Evolutionary conservation across 225 moss, liverwort and hornwort genomes (phyloP).

Genomic region (Climacium dendroides): DNA sequence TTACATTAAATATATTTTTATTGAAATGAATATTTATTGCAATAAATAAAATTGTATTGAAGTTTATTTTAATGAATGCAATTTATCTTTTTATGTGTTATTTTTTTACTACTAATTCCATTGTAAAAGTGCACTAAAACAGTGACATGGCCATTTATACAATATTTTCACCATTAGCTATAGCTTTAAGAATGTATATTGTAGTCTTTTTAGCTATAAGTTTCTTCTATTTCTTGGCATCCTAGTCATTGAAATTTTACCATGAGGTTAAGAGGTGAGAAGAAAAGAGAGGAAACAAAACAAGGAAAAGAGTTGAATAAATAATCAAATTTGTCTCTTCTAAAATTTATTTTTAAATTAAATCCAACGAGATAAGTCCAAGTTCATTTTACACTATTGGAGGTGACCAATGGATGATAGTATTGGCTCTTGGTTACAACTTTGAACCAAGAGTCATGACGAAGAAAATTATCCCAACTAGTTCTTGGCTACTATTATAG

Average conservation of each 20-base stretch:
- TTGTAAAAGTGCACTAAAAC: not conserved
- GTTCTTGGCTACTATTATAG: too few species aligned
- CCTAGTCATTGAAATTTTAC: not conserved
- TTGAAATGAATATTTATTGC: not conserved
- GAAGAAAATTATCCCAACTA: too few species aligned
- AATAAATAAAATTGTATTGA: not conserved
- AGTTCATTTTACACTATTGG: too few species aligned
- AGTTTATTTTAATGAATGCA: not conserved
- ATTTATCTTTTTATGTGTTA: not conserved
- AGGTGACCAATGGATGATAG: too few species aligned
- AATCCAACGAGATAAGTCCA: fast-evolving
- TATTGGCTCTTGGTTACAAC: not conserved
- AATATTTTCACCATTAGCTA: not conserved
- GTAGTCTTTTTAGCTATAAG: not conserved
- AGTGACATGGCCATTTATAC: not conserved
- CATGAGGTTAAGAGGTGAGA: not conserved
- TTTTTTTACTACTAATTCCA: not conserved
- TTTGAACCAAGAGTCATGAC: not conserved
- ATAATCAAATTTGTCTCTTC: not conserved
- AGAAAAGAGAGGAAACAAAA: not conserved
- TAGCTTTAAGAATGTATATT: not conserved
- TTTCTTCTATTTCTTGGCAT: not conserved
- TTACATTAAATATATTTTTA: not conserved
- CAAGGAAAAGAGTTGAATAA: not conserved
- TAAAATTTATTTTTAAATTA: not conserved